Conservation (phyloP, 805 yeast species). For the Candida argentea region DNA sequence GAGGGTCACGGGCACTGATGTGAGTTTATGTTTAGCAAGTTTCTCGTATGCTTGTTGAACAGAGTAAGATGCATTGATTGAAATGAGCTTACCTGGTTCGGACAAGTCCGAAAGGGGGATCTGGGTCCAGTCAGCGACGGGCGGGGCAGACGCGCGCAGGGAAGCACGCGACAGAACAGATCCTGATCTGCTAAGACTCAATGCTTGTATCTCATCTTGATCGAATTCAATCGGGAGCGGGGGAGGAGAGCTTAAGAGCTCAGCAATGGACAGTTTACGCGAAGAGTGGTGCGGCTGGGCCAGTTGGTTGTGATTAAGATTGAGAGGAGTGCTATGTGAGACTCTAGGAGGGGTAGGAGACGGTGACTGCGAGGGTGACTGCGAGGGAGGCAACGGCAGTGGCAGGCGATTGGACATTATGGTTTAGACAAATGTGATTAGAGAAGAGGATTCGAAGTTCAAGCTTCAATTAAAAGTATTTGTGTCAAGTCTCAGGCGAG, state of each 20-base stretch:
- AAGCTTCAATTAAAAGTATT: too few species aligned
- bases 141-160: conserved; percentile 2
- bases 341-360: conserved; percentile 1
- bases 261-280: conserved; percentile 62
- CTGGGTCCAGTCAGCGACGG: conserved; percentile 54
- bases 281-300: conserved; percentile 9
- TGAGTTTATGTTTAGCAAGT: conserved; percentile 59
- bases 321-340: conserved; percentile 1
- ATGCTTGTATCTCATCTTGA: conserved; percentile 26
- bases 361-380: conserved; percentile 2
- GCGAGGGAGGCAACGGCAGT: not conserved
- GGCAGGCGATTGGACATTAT: conserved; percentile 1
- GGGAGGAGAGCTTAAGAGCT: conserved; percentile 68
- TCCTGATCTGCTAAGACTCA: conserved; percentile 28
- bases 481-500: too few species aligned
- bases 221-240: conserved; percentile 41
- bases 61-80: conserved; percentile 54
- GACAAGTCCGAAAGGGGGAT: conserved; percentile 63
- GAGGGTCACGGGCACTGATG: conserved; percentile 68
- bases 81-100: conserved; percentile 66
- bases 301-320: not conserved
- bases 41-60: conserved; percentile 87
- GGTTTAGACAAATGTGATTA: too few species aligned
- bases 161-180: conserved; percentile 17
- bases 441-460: too few species aligned